phyloP scores from a whole-genome alignment of 2,329 filamentous ascomycete species.

The Aspergillus sojae region DNA sequence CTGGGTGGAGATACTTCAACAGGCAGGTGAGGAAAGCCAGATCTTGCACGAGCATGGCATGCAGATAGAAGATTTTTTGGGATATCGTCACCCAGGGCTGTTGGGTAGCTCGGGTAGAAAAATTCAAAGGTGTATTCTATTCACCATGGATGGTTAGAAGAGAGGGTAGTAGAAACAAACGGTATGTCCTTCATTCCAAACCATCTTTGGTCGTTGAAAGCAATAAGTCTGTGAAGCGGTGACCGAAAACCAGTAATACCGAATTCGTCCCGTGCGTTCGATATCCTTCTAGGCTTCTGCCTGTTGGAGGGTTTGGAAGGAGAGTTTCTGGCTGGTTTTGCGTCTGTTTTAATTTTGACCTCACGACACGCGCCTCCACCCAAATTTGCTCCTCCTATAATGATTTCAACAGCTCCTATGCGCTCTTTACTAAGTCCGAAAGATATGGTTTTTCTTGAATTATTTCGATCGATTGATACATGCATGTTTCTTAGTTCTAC shows the following conservation, averaged over 20 bases:
- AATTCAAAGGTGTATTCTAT: neutral
- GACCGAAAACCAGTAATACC: neutral
- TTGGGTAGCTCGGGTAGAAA: conserved; percentile 1
- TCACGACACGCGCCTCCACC: conserved; percentile 1
- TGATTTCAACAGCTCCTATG: neutral
- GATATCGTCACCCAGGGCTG: conserved; percentile 1
- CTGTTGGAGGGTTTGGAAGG: conserved; percentile 1
- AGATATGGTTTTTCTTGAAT: neutral
- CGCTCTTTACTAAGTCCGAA: neutral
- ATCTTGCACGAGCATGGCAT: conserved; percentile 12
- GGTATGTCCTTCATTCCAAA: neutral
- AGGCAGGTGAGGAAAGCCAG: conserved; percentile 15
- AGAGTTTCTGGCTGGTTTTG: conserved; percentile 7
- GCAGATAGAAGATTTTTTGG: conserved; percentile 7
- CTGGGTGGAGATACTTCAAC: conserved; percentile 24
- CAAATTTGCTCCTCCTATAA: neutral
- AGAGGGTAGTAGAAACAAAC: neutral
- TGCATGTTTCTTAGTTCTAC: conserved; percentile 21
- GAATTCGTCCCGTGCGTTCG: conserved; percentile 8
- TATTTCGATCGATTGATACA: neutral
- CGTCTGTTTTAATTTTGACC: conserved; percentile 4
- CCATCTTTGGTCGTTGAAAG: neutral
- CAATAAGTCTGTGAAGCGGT: neutral
- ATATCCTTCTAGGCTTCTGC: conserved; percentile 5
- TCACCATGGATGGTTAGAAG: conserved; percentile 10